Evolutionary conservation across 2,329 filamentous ascomycete genomes (phyloP), one percentile per base, ranked within the genome.

Genomic region (Sarocladium oryzae): DNA sequence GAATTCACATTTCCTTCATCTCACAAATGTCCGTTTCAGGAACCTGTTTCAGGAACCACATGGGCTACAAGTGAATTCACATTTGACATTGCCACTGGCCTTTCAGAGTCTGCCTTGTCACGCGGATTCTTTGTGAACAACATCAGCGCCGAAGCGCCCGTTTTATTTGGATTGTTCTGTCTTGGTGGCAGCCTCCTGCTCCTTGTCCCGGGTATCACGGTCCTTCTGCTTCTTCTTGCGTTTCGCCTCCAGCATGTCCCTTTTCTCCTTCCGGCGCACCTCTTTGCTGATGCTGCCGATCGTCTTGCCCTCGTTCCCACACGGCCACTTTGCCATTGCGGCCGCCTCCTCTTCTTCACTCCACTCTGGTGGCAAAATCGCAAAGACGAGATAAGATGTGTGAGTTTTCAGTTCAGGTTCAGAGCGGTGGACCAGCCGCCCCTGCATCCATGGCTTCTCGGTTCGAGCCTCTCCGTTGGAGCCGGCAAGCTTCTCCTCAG

Each of bases 321-420:
- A 79, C 0, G 83, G 82, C 79, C 84, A 89, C 56, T 77, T 80
- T 50, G 77, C 73, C 56, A 78, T 70, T 49, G 84, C 83, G 26
- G 77, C 76, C 28, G 77, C 78, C 69, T 99, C 93, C 57, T 96
- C 89, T 54, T 86, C 87, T 32, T 82, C 85, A 0, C 75, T 84
- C 93, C 93, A 99, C 55, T 88, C 84, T 38, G 83, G 77, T n/a
- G 93, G 92, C 54, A 99, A 69, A 2, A 93, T 74, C 0, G 93
- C 93, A 71, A 99, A 99, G 4, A 95, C 87, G 4, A 99, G 78
- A 66, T 99, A 99, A n/a, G 88, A 93, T 0, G 93, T 99, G 68
- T 99, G 93, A 7, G 88, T 93, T 76, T 96, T 96, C 54, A 97
- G 72, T 62, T 99, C 93, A 0, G 84, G 73, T 70, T 99, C 93